Base-by-base conservation (phyloP, 2,329 filamentous ascomycete species). In the Lachnellula suecica region DNA sequence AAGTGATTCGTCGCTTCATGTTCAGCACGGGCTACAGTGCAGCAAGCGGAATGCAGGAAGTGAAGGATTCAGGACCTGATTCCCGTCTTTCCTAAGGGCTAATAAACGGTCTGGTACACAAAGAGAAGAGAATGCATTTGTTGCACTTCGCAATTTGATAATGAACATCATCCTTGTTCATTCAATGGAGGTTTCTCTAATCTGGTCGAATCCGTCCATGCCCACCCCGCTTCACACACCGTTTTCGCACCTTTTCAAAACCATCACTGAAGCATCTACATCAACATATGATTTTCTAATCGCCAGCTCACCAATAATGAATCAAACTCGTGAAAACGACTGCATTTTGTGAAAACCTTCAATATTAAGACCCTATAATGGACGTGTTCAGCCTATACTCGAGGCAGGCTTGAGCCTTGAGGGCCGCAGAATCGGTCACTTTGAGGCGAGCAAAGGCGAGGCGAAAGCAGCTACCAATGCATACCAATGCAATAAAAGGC, bases 61-160 rank as follows among this genome's bases (percentile, higher is more conserved):
- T 22, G 47, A 53, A 13, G 20, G 44, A 42, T 34, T 43, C 13
- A 51, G 19, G 22, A 38, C 10, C 22, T 42, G 40, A 11, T 31
- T 42, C 29, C 20, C 27, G 25, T 13, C 37, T 44, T 11, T 20
- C 15, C 19, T 19, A 8, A 17, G 13, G 7, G 7, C 13, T 3
- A 31, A 38, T 34, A 34, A 22, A 46, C n/a, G 44, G 34, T 20
- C n/a, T 22, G 8, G 25, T 46, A 25, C 46, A 40, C 41, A 48
- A 31, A 23, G 19, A 51, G 34, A 41, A 42, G 23, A 17, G 15
- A 45, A 17, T 25, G 20, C 22, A 38, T 59, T 50, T 59, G 59
- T 60, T 61, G 60, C 56, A 61, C 46, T 44, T 61, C 58, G 54
- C 56, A 54, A 51, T 50, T 57, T 40, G 41, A 58, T 58, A 58